These are phyloP conservation scores for Leptographium flavum DNA, from an alignment of 2,329 filamentous ascomycete genomes.

Conservation along the genomic window DNA sequence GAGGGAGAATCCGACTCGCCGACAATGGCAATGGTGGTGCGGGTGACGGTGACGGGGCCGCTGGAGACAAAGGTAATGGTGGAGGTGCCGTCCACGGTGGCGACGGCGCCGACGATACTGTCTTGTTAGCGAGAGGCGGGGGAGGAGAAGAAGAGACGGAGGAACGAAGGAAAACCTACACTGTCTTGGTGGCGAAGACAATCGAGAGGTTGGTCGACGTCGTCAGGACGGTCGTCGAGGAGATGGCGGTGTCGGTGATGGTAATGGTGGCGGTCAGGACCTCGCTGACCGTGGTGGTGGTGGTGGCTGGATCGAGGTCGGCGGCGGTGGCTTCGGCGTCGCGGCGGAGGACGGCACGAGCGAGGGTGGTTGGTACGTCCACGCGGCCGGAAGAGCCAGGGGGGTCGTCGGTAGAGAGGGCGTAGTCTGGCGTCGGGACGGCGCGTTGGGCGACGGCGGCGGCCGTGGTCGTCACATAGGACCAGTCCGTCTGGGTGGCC, in stretches of 20 bases:
- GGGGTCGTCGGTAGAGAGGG: background rate
- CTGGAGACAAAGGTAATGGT: constrained; percentile 9
- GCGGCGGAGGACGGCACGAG: no score
- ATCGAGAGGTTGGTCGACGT: constrained; percentile 2
- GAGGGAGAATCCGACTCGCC: background rate
- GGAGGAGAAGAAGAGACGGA: background rate
- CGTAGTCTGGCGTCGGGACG: background rate
- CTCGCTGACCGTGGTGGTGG: constrained; percentile 5
- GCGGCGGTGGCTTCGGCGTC: constrained; percentile 5
- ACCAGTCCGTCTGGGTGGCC: constrained; percentile 12
- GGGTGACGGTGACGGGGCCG: constrained; percentile 9
- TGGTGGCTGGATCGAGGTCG: constrained; percentile 2
- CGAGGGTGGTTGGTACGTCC: no score
- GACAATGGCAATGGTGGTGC: constrained; percentile 6
- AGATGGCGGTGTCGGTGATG: background rate
- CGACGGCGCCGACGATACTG: constrained; percentile 9
- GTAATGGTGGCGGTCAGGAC: constrained; percentile 5
- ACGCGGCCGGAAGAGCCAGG: no score
- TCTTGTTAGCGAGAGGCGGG: background rate
- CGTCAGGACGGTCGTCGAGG: constrained; percentile 1
- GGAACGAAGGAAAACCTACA: constrained; percentile 1
- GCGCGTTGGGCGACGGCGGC: background rate
- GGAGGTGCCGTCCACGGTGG: constrained; percentile 11
- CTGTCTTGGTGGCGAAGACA: constrained; percentile 8
- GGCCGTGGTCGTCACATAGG: constrained; percentile 6